Percentiles rank a stretch among this genome's conserved stretches.
These are phyloP conservation scores for Calonectria honghensis DNA, from an alignment of 2,329 filamentous ascomycete species.

Conservation along the genomic window DNA sequence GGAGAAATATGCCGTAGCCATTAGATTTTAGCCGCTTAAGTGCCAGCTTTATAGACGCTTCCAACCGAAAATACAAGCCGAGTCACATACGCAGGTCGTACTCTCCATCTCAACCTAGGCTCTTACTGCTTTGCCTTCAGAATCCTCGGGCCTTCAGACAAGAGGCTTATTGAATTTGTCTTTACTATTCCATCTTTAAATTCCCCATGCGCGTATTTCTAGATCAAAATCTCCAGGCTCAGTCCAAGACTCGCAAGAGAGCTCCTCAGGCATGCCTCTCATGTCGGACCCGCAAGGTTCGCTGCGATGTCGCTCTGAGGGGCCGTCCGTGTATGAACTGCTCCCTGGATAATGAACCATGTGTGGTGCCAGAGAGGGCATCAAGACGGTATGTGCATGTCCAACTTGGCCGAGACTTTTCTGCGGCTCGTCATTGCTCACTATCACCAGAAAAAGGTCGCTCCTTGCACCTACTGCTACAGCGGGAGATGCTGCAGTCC, in stretches of 20 bases:
- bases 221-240: slow-evolving; percentile 4
- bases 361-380: slow-evolving; percentile 62
- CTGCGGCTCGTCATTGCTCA: background rate
- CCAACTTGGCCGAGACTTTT: background rate
- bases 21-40: slow-evolving; percentile 2
- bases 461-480: background rate
- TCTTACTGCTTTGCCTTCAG: background rate
- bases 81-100: background rate
- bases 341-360: slow-evolving; percentile 67
- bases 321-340: slow-evolving; percentile 71
- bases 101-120: background rate
- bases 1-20: slow-evolving; percentile 14
- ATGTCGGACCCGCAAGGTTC: slow-evolving; percentile 69
- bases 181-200: background rate
- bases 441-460: background rate
- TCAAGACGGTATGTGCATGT: slow-evolving; percentile 58
- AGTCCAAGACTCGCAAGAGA: slow-evolving; percentile 24
- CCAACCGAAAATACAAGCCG: background rate
- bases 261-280: slow-evolving; percentile 66
- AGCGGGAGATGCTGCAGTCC: background rate
- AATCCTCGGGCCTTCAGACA: background rate
- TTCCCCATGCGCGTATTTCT: slow-evolving; percentile 12
- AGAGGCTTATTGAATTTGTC: background rate
- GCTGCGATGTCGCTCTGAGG: slow-evolving; percentile 68
- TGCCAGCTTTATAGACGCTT: background rate